These are phyloP conservation scores for Aspergillus aculeatus DNA, from an alignment of 2,329 filamentous ascomycete genomes.

Conservation along the genomic window DNA sequence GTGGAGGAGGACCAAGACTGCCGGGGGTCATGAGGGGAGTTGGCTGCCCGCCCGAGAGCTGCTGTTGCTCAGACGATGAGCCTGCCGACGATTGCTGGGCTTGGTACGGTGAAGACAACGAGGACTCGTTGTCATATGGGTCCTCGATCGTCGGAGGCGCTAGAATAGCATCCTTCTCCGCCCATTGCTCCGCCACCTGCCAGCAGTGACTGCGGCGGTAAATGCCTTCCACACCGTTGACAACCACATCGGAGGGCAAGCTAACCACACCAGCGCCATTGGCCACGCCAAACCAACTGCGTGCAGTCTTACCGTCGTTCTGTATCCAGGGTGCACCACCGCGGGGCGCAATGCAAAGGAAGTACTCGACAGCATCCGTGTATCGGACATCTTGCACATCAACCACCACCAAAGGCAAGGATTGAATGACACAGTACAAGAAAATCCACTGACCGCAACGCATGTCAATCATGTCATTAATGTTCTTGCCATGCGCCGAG, in stretches of 20 bases:
- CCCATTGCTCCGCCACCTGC: slow-evolving; percentile 63
- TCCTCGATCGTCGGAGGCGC: slow-evolving; percentile 35
- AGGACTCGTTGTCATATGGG: slow-evolving; percentile 38
- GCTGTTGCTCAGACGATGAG: slow-evolving; percentile 33
- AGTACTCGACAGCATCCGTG: slow-evolving; percentile 50
- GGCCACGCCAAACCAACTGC: slow-evolving; percentile 55
- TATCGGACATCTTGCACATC: slow-evolving; percentile 48
- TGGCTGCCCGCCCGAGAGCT: slow-evolving; percentile 3
- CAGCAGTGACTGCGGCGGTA: slow-evolving; percentile 70
- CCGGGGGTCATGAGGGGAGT: slow-evolving; percentile 34
- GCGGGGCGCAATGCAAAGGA: slow-evolving; percentile 50
- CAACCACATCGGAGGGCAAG: slow-evolving; percentile 63
- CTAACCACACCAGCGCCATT: slow-evolving; percentile 63
- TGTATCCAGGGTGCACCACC: slow-evolving; percentile 51
- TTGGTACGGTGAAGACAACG: slow-evolving; percentile 39
- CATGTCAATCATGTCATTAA: slow-evolving; percentile 47
- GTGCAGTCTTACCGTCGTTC: slow-evolving; percentile 44
- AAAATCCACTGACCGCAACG: slow-evolving; percentile 54
- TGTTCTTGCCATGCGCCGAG: slow-evolving; percentile 42
- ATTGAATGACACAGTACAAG: slow-evolving; percentile 51
- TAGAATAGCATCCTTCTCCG: slow-evolving; percentile 40
- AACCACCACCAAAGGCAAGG: slow-evolving; percentile 50
- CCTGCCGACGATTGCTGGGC: slow-evolving; percentile 39
- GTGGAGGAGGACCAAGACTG: slow-evolving; percentile 33
- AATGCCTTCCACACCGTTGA: slow-evolving; percentile 66